Evolutionary conservation across 192 early-diverging fungal species (phyloP).

Genomic region (Rhizoclosmatium globosum): DNA sequence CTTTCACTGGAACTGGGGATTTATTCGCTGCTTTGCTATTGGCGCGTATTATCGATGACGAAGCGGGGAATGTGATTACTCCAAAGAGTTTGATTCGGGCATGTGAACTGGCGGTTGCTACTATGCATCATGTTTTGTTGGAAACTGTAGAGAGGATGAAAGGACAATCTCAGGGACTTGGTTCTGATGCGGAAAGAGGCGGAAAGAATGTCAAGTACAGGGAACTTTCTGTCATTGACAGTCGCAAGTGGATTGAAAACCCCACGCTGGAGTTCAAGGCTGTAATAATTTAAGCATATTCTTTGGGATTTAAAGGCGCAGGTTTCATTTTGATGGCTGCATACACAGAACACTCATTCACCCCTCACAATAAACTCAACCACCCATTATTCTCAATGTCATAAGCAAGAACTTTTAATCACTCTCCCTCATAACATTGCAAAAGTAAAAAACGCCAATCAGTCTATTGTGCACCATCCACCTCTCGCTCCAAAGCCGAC

Average conservation of each 20-base stretch:
- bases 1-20: slow-evolving; percentile 95
- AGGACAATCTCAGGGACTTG: slow-evolving; percentile 5
- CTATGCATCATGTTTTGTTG: slow-evolving; percentile 75
- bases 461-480: slow-evolving; percentile 25
- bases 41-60: slow-evolving; percentile 57
- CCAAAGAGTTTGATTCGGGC: slow-evolving; percentile 49
- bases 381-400: too few species aligned
- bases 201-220: slow-evolving; percentile 60
- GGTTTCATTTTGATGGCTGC: too few species aligned
- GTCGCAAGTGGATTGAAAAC: slow-evolving; percentile 65
- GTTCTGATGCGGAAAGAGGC: slow-evolving; percentile 34
- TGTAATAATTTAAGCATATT: slow-evolving; percentile 11
- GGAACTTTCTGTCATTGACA: slow-evolving; percentile 78
- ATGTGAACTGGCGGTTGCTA: slow-evolving; percentile 72
- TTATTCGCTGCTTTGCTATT: slow-evolving; percentile 80
- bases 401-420: too few species aligned
- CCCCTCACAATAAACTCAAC: too few species aligned
- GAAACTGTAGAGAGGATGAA: slow-evolving; percentile 63
- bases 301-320: too few species aligned
- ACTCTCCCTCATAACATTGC: too few species aligned
- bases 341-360: too few species aligned
- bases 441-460: too few species aligned
- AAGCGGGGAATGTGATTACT: slow-evolving; percentile 8
- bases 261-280: slow-evolving; percentile 50
- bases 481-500: slow-evolving; percentile 15